Percentiles rank a stretch among this genome's conserved stretches.
These are phyloP conservation scores for Rhynchospora breviuscula DNA, from an alignment of 176 grass and related monocot genomes.

Conservation along the genomic window DNA sequence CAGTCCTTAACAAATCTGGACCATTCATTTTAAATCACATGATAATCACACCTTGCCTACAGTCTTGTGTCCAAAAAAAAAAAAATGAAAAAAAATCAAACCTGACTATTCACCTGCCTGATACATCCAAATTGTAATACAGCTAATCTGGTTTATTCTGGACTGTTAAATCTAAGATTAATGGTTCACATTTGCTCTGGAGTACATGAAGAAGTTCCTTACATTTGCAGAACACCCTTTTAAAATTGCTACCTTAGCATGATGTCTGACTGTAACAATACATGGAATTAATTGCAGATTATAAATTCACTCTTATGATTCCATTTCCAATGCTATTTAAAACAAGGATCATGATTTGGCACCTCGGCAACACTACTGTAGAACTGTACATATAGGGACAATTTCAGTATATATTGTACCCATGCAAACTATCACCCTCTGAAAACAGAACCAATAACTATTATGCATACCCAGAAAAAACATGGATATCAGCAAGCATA, in stretches of 20 bases:
- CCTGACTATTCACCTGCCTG: background rate
- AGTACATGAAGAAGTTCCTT: background rate
- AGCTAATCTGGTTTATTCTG: background rate
- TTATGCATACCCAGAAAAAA: background rate
- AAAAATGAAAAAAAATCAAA: too few relatives aligned
- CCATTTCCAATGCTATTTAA: background rate
- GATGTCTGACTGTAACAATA: background rate
- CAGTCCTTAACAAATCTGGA: background rate
- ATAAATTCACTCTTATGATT: background rate
- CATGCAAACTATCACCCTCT: background rate
- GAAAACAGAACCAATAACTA: background rate
- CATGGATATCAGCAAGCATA: background rate
- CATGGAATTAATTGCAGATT: background rate
- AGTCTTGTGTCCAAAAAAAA: too few relatives aligned
- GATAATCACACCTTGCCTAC: background rate
- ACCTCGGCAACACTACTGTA: too few relatives aligned
- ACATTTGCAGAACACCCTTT: background rate
- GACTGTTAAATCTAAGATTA: background rate
- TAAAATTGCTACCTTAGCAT: background rate
- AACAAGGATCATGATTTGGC: background rate
- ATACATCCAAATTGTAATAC: background rate
- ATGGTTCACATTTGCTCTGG: background rate
- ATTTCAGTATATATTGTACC: background rate
- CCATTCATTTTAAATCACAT: background rate
- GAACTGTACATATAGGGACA: background rate